Base-by-base conservation (phyloP, 1,139 yeast genomes). In the Geotrichum europaeum region DNA sequence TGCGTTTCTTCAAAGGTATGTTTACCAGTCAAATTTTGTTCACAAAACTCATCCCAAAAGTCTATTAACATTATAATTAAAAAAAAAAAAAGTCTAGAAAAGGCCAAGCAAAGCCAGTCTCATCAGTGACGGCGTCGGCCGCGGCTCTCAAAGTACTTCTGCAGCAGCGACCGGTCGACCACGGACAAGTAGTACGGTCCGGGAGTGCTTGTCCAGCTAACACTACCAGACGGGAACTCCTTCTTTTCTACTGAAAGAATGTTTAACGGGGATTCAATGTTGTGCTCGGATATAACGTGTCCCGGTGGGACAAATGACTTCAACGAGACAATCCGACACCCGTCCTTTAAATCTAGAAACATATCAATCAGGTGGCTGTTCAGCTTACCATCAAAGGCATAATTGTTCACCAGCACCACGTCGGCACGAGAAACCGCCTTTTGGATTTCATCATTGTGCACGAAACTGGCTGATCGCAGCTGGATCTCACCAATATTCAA, bases 181-280 rank as follows among this genome's bases (percentile, higher is more conserved):
- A 92, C 88, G 9, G 95, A 84, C 12, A 90, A 83, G 71, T 82
- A 90, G 73, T 88, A 90, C 10, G 84, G 86, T 1, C 94, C 95
- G 55, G 91, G 90, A 60, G 84, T 86, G 45, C 88, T 88, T 0
- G 97, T 90, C 97, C 97, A 91, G 62, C 96, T 87, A 18, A 91
- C 97, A 36, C 91, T 81, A 65, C 84, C 84, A 58, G 84, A 83
- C 53, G 84, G 84, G 76, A 89, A 85, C 61, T 82, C 84, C 65
- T 78, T 83, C 66, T 82, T 83, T 64, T 84, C 84, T 2, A 89
- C 92, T 51, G 78, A 76, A 61, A 90, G 77, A 67, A 85, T 79
- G 69, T 87, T 90, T 65, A 90, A 76, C 5, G 76, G 75, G 24
- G 76, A 71, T 62, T 73, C 76, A 13, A 89, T 82, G 57, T 81